These are phyloP conservation scores for Papiliotrema nemorosa DNA, from an alignment of 1,284 basidiomycete genomes.

Conservation along the genomic window DNA sequence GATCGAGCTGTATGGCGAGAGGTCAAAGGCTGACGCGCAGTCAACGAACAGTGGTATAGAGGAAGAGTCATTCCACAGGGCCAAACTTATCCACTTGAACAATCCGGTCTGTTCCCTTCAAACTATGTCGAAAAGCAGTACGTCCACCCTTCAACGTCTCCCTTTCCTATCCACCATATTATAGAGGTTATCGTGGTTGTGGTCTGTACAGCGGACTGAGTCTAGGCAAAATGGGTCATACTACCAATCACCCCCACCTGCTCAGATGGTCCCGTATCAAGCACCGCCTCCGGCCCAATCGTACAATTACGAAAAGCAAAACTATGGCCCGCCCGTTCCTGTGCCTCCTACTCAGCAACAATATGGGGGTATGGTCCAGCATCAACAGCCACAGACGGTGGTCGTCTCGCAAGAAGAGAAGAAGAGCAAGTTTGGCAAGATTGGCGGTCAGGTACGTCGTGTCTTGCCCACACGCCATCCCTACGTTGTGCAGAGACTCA, in stretches of 20 bases:
- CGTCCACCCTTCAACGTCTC: too few relatives aligned
- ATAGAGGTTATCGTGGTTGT: not conserved
- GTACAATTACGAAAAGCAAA: conserved; percentile 1
- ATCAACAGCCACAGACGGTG: conserved; percentile 16
- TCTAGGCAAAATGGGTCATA: conserved; percentile 4
- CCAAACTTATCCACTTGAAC: conserved; percentile 23
- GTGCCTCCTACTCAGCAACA: conserved; percentile 4
- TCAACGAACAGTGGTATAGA: conserved; percentile 45
- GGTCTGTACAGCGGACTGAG: too few relatives aligned
- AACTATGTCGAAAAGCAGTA: conserved; percentile 46
- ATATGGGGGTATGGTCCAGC: conserved; percentile 19
- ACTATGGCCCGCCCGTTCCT: conserved; percentile 12
- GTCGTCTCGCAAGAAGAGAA: conserved; percentile 24
- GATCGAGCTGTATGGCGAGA: too few relatives aligned
- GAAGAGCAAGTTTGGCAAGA: conserved; percentile 37
- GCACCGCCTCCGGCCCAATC: not conserved
- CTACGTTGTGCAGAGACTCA: conserved; percentile 1
- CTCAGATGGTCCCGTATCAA: conserved; percentile 22
- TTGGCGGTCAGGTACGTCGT: conserved; percentile 33
- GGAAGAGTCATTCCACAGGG: conserved; percentile 37
- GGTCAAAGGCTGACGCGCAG: conserved; percentile 17
- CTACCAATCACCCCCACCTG: conserved; percentile 13
- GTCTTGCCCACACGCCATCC: not conserved
- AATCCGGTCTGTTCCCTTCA: conserved; percentile 39
- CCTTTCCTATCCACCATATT: too few relatives aligned